These are phyloP conservation scores for Carex pumila DNA, from an alignment of 176 grass and related monocot species.

Conservation along the genomic window DNA sequence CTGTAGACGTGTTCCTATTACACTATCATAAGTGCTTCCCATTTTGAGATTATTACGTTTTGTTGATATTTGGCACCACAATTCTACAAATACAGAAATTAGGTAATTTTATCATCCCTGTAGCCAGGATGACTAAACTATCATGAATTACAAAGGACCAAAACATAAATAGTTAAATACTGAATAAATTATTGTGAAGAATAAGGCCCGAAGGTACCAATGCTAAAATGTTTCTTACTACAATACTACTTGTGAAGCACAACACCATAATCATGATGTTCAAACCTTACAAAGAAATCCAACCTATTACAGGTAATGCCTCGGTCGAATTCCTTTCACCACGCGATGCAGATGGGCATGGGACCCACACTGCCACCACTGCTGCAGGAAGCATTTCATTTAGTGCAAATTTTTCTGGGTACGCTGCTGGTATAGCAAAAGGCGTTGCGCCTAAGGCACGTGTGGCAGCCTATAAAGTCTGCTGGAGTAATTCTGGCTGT, in stretches of 20 bases:
- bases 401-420: constrained; percentile 70
- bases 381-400: constrained; percentile 77
- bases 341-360: constrained; percentile 84
- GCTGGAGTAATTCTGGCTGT: constrained; percentile 83
- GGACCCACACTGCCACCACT: constrained; percentile 81
- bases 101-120: not conserved
- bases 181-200: not conserved
- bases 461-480: constrained; percentile 85
- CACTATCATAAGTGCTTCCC: not conserved
- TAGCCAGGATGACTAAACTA: not conserved
- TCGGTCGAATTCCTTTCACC: constrained; percentile 74
- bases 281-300: not conserved
- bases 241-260: not conserved
- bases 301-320: constrained; percentile 30
- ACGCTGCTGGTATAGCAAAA: constrained; percentile 74
- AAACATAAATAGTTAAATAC: not conserved
- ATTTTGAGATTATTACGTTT: not conserved
- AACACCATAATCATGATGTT: not conserved
- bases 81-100: not conserved
- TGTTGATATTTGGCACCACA: not conserved
- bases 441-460: constrained; percentile 90
- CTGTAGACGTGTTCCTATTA: not conserved
- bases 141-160: not conserved
- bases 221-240: not conserved
- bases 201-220: not conserved